Percentiles rank a stretch among this genome's conserved stretches.
These are phyloP conservation scores for Pseudophaeomoniella oleicola DNA, from an alignment of 2,329 filamentous ascomycete genomes.

Conservation along the genomic window DNA sequence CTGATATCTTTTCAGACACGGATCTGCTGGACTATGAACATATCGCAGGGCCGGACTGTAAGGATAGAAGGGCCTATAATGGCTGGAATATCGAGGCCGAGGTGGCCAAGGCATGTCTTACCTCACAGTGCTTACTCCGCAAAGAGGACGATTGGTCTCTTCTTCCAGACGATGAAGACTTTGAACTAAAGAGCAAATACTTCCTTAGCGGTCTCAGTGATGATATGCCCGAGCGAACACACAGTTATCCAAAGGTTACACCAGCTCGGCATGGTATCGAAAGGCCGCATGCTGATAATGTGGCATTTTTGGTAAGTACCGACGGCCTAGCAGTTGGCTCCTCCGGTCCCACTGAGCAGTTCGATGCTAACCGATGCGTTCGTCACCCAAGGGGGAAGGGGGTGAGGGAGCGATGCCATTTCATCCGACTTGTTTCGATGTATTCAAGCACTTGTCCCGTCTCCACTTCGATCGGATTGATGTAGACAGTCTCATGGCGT, in stretches of 20 bases:
- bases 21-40: slow-evolving; percentile 1
- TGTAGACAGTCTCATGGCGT: slow-evolving; percentile 1
- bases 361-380: background rate
- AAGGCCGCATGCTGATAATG: background rate
- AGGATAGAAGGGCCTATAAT: background rate
- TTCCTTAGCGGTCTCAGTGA: slow-evolving; percentile 4
- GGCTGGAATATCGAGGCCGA: slow-evolving; percentile 1
- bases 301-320: background rate
- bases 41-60: slow-evolving; percentile 1
- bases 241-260: background rate
- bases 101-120: slow-evolving; percentile 2
- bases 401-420: slow-evolving; percentile 4
- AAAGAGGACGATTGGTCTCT: slow-evolving; percentile 1
- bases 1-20: background rate
- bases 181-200: slow-evolving; percentile 2
- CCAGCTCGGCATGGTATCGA: slow-evolving; percentile 1
- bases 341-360: background rate
- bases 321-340: background rate
- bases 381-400: background rate
- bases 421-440: slow-evolving; percentile 5
- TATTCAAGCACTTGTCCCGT: slow-evolving; percentile 4
- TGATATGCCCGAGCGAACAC: slow-evolving; percentile 3
- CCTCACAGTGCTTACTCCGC: slow-evolving; percentile 2
- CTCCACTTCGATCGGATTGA: background rate
- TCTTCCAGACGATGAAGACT: slow-evolving; percentile 2